A percentile compares a stretch with the other conserved stretches of the same genome.
phyloP scores from a whole-genome alignment of 2,329 filamentous ascomycete genomes.

The Colletotrichum zoysiae region DNA sequence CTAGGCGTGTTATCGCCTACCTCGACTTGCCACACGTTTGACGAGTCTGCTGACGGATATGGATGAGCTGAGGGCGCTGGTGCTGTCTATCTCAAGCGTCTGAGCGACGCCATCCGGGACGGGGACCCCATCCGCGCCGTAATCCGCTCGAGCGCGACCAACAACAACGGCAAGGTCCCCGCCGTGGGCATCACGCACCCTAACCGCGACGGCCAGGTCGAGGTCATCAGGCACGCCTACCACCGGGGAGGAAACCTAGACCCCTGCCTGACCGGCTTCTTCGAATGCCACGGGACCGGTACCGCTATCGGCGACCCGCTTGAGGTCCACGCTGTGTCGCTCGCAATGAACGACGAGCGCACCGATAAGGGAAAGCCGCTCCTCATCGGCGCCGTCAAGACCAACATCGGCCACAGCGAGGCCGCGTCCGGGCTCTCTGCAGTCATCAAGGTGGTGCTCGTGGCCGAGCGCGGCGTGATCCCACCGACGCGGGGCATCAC shows the following conservation, averaged over 20 bases:
- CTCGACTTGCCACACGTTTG: constrained; percentile 50
- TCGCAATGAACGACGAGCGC: constrained; percentile 44
- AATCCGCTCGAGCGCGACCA: constrained; percentile 37
- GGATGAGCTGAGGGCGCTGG: constrained; percentile 50
- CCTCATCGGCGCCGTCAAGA: constrained; percentile 39
- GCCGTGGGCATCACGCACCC: constrained; percentile 46
- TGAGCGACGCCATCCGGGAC: constrained; percentile 47
- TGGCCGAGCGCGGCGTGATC: constrained; percentile 47
- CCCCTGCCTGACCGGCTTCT: constrained; percentile 46
- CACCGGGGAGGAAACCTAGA: constrained; percentile 37
- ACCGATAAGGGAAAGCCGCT: not conserved
- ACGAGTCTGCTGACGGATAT: constrained; percentile 51
- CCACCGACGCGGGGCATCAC: constrained; percentile 46
- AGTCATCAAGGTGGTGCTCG: constrained; percentile 47
- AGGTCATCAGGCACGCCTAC: constrained; percentile 40
- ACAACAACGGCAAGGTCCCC: constrained; percentile 44
- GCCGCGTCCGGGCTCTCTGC: constrained; percentile 47
- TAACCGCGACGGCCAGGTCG: constrained; percentile 42
- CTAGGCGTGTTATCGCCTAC: constrained; percentile 43
- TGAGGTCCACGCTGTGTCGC: constrained; percentile 54
- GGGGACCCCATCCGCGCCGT: constrained; percentile 45
- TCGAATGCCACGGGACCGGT: constrained; percentile 61
- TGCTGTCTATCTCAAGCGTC: constrained; percentile 50
- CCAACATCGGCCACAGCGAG: constrained; percentile 47
- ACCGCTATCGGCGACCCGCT: constrained; percentile 58